These are phyloP conservation scores for Gloeophyllum trabeum DNA, from an alignment of 768 basidiomycete species.

Conservation along the genomic window DNA sequence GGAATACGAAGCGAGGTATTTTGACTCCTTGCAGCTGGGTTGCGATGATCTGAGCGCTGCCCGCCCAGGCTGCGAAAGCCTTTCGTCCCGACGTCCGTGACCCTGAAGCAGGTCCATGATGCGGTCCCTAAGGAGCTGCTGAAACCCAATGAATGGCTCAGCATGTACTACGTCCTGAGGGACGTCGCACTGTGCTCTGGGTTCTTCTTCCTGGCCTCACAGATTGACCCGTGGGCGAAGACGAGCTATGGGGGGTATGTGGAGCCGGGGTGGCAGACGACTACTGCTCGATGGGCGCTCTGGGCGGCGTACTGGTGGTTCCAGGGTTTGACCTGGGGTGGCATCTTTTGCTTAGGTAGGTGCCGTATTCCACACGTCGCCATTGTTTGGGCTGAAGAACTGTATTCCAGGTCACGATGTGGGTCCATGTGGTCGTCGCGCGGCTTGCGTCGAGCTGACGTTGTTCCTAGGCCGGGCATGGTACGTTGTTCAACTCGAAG, in stretches of 20 bases:
- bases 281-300: slow-evolving; percentile 19
- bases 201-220: slow-evolving; percentile 31
- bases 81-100: slow-evolving; percentile 36
- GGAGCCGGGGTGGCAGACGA: slow-evolving; percentile 18
- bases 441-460: no score
- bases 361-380: not conserved
- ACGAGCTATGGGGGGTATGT: slow-evolving; percentile 28
- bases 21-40: no score
- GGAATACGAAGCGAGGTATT: slow-evolving; percentile 15
- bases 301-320: slow-evolving; percentile 41
- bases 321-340: slow-evolving; percentile 38
- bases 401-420: slow-evolving; percentile 13
- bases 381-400: no score
- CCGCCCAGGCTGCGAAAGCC: slow-evolving; percentile 30
- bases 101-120: slow-evolving; percentile 42
- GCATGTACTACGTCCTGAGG: slow-evolving; percentile 32
- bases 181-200: slow-evolving; percentile 30
- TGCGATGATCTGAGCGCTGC: no score
- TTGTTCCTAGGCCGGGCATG: slow-evolving; percentile 19
- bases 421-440: slow-evolving; percentile 3
- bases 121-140: slow-evolving; percentile 43
- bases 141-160: slow-evolving; percentile 25
- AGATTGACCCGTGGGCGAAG: slow-evolving; percentile 28
- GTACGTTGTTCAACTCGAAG: slow-evolving; percentile 12
- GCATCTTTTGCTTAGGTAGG: slow-evolving; percentile 41